These are phyloP conservation scores for Phalaenopsis equestris DNA, from an alignment of 106 monocot genomes.

Conservation along the genomic window DNA sequence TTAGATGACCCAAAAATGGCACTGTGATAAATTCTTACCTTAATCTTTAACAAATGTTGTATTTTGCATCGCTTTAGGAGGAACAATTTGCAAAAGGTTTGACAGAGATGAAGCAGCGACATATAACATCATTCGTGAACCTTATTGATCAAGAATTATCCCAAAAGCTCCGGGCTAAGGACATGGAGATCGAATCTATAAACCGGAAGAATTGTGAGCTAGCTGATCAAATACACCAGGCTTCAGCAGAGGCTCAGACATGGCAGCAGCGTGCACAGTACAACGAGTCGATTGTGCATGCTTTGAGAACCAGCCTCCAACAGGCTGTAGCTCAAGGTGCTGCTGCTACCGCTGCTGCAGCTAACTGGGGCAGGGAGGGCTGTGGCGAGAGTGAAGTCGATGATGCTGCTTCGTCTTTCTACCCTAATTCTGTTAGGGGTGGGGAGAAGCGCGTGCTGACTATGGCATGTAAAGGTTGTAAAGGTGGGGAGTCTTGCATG, in stretches of 20 bases:
- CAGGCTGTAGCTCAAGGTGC: conserved; percentile 39
- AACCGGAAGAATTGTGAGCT: conserved; percentile 52
- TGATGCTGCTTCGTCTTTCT: conserved; percentile 28
- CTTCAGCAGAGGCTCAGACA: conserved; percentile 39
- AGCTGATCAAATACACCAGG: conserved; percentile 36
- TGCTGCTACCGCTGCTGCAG: conserved; percentile 10
- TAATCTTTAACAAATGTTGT: no score
- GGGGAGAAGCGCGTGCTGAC: background rate
- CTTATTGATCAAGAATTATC: conserved; percentile 24
- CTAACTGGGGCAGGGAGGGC: conserved; percentile 28
- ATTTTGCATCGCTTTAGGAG: conserved; percentile 19
- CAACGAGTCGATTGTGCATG: conserved; percentile 58
- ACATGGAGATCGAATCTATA: conserved; percentile 48
- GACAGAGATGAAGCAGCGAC: conserved; percentile 50
- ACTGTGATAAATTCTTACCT: no score
- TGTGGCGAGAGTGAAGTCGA: conserved; percentile 50
- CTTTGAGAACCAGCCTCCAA: conserved; percentile 38
- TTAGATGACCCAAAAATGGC: no score
- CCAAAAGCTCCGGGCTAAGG: conserved; percentile 40
- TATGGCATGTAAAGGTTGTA: conserved; percentile 39
- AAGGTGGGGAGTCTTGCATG: conserved; percentile 28
- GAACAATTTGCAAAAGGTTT: conserved; percentile 48
- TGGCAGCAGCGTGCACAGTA: conserved; percentile 52
- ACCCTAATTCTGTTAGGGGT: background rate
- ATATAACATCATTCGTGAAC: conserved; percentile 25